Percentiles rank a stretch among this genome's conserved stretches.
phyloP scores from a whole-genome alignment of 768 basidiomycete species.

The Russula vinacea region DNA sequence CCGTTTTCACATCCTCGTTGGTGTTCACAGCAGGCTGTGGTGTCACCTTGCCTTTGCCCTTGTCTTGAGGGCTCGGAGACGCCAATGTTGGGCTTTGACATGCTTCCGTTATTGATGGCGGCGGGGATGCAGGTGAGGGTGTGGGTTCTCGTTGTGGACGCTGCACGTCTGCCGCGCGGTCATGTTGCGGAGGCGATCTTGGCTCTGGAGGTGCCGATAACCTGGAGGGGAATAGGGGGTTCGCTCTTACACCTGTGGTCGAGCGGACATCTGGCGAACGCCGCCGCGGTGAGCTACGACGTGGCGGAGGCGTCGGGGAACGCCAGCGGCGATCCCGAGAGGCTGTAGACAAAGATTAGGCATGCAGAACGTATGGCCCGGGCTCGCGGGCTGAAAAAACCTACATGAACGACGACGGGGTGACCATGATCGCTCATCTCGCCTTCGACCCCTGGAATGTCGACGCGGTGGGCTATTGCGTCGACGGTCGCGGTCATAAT shows the following conservation, averaged over 20 bases:
- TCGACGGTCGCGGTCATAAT: slow-evolving; percentile 20
- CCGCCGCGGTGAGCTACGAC: slow-evolving; percentile 17
- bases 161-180: slow-evolving; percentile 5
- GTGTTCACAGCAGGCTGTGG: not conserved
- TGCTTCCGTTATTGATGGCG: not conserved
- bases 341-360: slow-evolving; percentile 3
- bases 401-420: slow-evolving; percentile 27
- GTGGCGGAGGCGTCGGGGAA: slow-evolving; percentile 20
- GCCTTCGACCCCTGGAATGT: slow-evolving; percentile 25
- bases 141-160: slow-evolving; percentile 14
- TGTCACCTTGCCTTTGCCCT: slow-evolving; percentile 24
- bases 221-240: not conserved
- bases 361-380: not conserved
- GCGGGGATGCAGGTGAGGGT: slow-evolving; percentile 16
- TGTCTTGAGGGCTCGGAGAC: slow-evolving; percentile 13
- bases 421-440: slow-evolving; percentile 24
- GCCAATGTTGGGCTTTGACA: not conserved
- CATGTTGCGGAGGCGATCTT: slow-evolving; percentile 2
- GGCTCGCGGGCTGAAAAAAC: no score
- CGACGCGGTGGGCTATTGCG: slow-evolving; percentile 22
- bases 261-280: slow-evolving; percentile 21
- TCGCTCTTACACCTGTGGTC: slow-evolving; percentile 2
- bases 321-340: slow-evolving; percentile 22
- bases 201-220: slow-evolving; percentile 12
- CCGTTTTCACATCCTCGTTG: slow-evolving; percentile 25